Percentiles rank a stretch among this genome's conserved stretches.
These are phyloP conservation scores for Halenospora varia DNA, from an alignment of 495 filamentous ascomycete genomes.

Conservation along the genomic window DNA sequence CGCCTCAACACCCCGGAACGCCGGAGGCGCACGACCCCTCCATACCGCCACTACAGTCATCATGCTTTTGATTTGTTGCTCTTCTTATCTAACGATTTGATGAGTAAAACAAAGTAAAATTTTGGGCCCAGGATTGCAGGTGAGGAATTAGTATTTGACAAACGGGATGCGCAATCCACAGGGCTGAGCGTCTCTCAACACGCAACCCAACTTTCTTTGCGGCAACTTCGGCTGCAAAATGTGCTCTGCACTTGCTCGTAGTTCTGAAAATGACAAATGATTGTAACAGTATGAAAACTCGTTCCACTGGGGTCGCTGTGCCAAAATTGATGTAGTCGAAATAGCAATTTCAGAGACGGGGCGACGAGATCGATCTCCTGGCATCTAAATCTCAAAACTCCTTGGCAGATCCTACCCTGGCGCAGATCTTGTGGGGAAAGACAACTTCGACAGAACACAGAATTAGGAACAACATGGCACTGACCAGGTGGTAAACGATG, in stretches of 20 bases:
- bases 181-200: background rate
- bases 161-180: background rate
- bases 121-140: background rate
- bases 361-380: background rate
- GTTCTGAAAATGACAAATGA: too few species aligned
- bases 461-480: too few species aligned
- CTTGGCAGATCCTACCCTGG: background rate
- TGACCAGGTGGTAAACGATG: background rate
- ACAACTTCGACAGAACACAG: background rate
- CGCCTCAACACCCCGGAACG: background rate
- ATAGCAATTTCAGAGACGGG: background rate
- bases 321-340: too few species aligned
- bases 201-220: background rate
- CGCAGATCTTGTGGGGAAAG: background rate
- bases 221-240: background rate
- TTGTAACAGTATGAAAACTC: too few species aligned
- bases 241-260: too few species aligned
- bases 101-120: too few species aligned
- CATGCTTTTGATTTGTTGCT: background rate
- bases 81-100: too few species aligned
- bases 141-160: background rate
- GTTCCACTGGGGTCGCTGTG: too few species aligned
- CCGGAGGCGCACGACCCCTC: background rate
- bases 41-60: background rate
- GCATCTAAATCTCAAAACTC: background rate